phyloP scores from a whole-genome alignment of 352 stramenopile genomes.

The Pythium guiyangense region DNA sequence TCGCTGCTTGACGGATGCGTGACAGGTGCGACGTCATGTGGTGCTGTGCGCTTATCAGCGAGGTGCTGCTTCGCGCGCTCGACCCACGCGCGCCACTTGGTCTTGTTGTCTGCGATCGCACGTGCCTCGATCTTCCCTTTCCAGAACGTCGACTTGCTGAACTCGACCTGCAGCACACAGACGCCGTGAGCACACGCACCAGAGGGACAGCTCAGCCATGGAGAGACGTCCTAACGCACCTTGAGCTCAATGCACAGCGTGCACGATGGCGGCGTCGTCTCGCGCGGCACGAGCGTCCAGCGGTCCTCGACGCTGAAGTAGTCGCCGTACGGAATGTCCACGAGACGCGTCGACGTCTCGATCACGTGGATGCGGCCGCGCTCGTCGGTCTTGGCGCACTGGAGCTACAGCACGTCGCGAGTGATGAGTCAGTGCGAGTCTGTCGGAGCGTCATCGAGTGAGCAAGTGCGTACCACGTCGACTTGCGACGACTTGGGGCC shows the following conservation, averaged over 20 bases:
- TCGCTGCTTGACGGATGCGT: background rate
- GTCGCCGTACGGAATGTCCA: constrained; percentile 85
- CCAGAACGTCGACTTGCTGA: constrained; percentile 84
- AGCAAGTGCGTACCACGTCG: constrained; percentile 45
- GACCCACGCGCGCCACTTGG: constrained; percentile 70
- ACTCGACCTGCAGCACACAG: constrained; percentile 51
- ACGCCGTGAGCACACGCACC: too few relatives aligned
- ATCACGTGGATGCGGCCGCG: constrained; percentile 36
- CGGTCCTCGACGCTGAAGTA: constrained; percentile 86
- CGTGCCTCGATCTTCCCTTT: constrained; percentile 73
- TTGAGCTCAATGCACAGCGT: constrained; percentile 77
- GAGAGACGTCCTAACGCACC: too few relatives aligned
- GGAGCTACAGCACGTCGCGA: constrained; percentile 28
- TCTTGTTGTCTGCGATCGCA: constrained; percentile 70
- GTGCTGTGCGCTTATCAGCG: background rate
- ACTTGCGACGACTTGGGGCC: constrained; percentile 80
- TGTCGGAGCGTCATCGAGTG: too few relatives aligned
- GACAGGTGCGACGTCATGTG: background rate
- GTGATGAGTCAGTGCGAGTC: too few relatives aligned
- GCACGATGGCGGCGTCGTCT: constrained; percentile 34
- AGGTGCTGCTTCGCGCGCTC: constrained; percentile 57
- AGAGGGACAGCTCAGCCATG: too few relatives aligned
- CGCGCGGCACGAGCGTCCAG: constrained; percentile 61
- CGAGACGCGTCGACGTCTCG: constrained; percentile 71
- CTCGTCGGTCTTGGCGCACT: constrained; percentile 50